These are phyloP conservation scores for Macrophomina tecta DNA, from an alignment of 2,329 filamentous ascomycete genomes.

Conservation along the genomic window DNA sequence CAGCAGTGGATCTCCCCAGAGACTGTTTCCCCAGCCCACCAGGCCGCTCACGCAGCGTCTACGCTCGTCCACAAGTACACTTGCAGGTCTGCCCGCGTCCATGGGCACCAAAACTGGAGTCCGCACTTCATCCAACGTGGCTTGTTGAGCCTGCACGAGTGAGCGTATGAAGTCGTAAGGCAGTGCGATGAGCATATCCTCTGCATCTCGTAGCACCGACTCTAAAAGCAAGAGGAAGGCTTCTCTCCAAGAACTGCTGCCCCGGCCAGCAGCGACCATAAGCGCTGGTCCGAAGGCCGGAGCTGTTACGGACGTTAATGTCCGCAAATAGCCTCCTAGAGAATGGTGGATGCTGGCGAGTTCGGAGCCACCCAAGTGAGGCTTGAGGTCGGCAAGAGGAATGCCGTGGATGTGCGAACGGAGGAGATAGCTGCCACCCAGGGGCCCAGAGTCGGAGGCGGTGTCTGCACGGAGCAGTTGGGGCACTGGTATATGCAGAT, in stretches of 20 bases:
- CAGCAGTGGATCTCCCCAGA: constrained; percentile 65
- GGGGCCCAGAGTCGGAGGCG: constrained; percentile 32
- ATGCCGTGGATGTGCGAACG: constrained; percentile 43
- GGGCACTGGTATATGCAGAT: constrained; percentile 42
- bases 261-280: constrained; percentile 53
- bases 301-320: constrained; percentile 54
- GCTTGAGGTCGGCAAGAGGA: constrained; percentile 39
- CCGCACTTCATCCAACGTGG: constrained; percentile 57
- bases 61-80: constrained; percentile 58
- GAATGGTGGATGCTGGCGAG: constrained; percentile 47
- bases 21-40: constrained; percentile 58
- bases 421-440: constrained; percentile 43
- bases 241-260: constrained; percentile 58
- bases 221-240: constrained; percentile 61
- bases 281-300: constrained; percentile 58
- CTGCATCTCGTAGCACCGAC: constrained; percentile 60
- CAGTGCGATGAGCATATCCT: constrained; percentile 63
- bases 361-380: constrained; percentile 43
- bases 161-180: constrained; percentile 62
- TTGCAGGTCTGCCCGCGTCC: constrained; percentile 55
- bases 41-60: constrained; percentile 58
- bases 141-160: constrained; percentile 46
- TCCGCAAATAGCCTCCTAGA: constrained; percentile 48
- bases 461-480: constrained; percentile 47
- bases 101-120: constrained; percentile 59